Evolutionary conservation across 352 stramenopile species (phyloP), one percentile per base, ranked within the genome.

Genomic region (Pythium aristosporum): DNA sequence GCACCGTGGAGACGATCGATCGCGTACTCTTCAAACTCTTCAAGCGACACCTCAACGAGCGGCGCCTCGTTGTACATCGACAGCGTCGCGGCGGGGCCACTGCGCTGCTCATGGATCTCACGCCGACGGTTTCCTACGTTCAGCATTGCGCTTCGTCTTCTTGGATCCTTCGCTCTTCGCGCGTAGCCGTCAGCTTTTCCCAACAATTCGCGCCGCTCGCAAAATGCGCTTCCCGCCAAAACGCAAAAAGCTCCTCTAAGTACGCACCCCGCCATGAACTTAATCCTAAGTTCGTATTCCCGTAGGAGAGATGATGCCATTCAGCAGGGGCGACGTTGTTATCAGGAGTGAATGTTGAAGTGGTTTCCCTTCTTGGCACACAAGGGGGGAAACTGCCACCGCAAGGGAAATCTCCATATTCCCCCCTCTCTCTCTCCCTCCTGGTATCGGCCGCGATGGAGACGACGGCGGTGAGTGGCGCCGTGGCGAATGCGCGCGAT

Each of bases 1-100:
- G 61, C 58, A 89, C 88, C 74, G 44, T 98, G 92, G 69, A 99
- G 79, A 5, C 97, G 79, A 64, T 99, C 95, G 51, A 99, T 94
- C 5, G 97, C 96, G 73, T 98, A 98, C 52, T 98, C 85, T 75
- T 99, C 97, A 85, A 99, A 99, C 68, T 99, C 92, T 71, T 99
- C 96, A 37, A 99, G 75, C 65, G 89, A 98, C 44, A 99, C 83
- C 75, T 99, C 97, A 13, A 98, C 85, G 44, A 88, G 75, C 20
- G 97, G 97, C 57, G 96, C 82, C 52, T 98, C 84, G 18, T 91
- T 86, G 74, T 99, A 99, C 71, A 99, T 87, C 53, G 87, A 96
- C 56, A 97, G 76, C 75, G 90, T 92, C 48, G 82, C 84, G 34
- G 78, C 55, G 21, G 72, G 71, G 46, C 76, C 66, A 39, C 69